Evolutionary conservation across 306 rosid species (phyloP), one percentile per base, ranked within the genome.

Genomic region (Urtica urens): DNA sequence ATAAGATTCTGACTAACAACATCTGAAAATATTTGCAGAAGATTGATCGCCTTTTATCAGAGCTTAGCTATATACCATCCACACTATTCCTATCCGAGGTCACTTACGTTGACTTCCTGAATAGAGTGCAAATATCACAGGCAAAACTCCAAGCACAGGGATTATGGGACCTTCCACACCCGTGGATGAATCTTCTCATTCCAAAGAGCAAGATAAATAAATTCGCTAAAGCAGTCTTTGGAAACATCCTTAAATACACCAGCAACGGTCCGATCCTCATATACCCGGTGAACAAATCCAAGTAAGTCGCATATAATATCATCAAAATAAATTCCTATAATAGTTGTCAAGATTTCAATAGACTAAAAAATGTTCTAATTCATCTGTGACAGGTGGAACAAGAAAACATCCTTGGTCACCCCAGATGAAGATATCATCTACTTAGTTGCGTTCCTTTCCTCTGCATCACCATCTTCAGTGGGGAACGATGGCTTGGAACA

Each of bases 81-180:
- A 85, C 94, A 23, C 87, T 77, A 62, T 73, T 82, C 81, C 53
- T 46, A 29, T 82, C 96, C 25, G 86, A 85, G 80, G 94, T 82
- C 65, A 66, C 94, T 50, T 85, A 79, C 71, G 61, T 79, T 52
- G 78, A 82, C 48, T 92, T 92, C 68, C 77, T 92, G 17, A 82
- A 92, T 16, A 80, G 96, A 59, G 99, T 92, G 35, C 99, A 92
- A 42, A 59, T 69, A 30, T 82, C 94, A 11, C 83, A 71, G 73
- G 59, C 21, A 65, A 71, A 77, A 63, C 76, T 92, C 23, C 68
- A 78, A 73, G 79, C 57, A 30, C 73, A 82, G 58, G 93, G 86
- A 25, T 66, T 85, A 37, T 85, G 87, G 96, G 94, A 92, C 38
- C 72, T 92, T 71, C 96, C 93, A 40, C 99, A 85, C 51, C 99